Percentiles rank a stretch among this genome's conserved stretches.
phyloP scores from a whole-genome alignment of 164 flowering plant species.

The Litsea cubeba region DNA sequence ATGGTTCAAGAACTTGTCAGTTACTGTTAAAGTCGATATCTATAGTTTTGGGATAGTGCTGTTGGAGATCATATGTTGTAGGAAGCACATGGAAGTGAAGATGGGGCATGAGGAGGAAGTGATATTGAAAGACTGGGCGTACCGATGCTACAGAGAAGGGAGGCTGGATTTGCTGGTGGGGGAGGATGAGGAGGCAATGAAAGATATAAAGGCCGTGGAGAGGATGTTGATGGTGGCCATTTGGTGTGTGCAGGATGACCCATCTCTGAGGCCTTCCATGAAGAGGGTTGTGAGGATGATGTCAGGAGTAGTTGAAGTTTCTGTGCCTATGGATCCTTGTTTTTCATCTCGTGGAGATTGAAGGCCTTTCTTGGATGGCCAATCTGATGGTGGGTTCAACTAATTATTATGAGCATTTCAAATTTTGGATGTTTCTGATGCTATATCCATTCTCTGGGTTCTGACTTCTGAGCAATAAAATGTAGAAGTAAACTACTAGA shows the following conservation, averaged over 20 bases:
- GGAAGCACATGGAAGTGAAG: conserved; percentile 12
- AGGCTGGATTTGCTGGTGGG: conserved; percentile 11
- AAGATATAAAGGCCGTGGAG: conserved; percentile 17
- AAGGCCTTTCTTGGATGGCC: too few relatives aligned
- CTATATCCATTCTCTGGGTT: too few relatives aligned
- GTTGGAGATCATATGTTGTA: conserved; percentile 25
- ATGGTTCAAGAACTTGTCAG: conserved; percentile 26
- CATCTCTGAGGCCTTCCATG: conserved; percentile 39
- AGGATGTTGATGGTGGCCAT: conserved; percentile 35
- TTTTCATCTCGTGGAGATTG: too few relatives aligned
- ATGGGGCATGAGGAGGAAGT: neutral
- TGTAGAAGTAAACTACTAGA: too few relatives aligned
- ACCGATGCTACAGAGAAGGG: conserved; percentile 17
- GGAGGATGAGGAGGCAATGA: conserved; percentile 12
- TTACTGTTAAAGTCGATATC: conserved; percentile 32
- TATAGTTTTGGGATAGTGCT: conserved; percentile 29
- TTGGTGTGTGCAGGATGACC: conserved; percentile 50
- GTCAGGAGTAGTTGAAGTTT: conserved; percentile 33
- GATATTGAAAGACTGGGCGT: conserved; percentile 22
- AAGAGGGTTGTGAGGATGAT: conserved; percentile 34
- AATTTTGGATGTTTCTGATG: too few relatives aligned
- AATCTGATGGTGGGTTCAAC: too few relatives aligned
- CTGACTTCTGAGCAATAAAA: too few relatives aligned
- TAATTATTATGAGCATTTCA: too few relatives aligned
- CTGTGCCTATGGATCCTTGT: conserved; percentile 23